These are phyloP conservation scores for Mucor piriformis DNA, from an alignment of 371 early-diverging fungal species.

Conservation along the genomic window DNA sequence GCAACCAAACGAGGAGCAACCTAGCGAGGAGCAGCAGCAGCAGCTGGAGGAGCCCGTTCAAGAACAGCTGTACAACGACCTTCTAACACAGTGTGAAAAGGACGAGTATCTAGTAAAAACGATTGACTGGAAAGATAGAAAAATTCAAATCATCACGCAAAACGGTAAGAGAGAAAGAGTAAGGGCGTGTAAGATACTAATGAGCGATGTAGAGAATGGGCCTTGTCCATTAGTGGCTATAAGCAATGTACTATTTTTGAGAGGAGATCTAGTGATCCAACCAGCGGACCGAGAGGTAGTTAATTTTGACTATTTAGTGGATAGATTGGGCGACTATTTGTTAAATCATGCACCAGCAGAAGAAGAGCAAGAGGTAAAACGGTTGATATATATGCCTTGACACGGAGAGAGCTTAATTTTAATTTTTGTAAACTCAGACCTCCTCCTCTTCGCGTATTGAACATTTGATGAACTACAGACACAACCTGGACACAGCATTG, in stretches of 20 bases:
- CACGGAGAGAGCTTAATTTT: neutral
- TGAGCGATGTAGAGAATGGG: conserved; percentile 87
- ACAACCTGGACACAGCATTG: conserved; percentile 47
- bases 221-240: conserved; percentile 92
- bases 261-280: conserved; percentile 68
- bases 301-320: conserved; percentile 72
- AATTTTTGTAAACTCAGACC: neutral
- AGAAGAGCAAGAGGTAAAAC: conserved; percentile 7
- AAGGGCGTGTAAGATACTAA: too few relatives aligned
- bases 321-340: conserved; percentile 75
- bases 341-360: conserved; percentile 41
- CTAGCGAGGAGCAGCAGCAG: too few relatives aligned
- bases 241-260: conserved; percentile 81
- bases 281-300: conserved; percentile 63
- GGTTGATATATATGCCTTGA: neutral
- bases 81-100: neutral
- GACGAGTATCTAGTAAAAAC: conserved; percentile 68
- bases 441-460: neutral
- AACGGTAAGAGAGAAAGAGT: conserved; percentile 56
- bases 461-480: neutral
- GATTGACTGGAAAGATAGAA: conserved; percentile 60
- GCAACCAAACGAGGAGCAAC: too few relatives aligned
- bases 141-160: conserved; percentile 77
- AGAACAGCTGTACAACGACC: neutral
- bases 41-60: neutral